phyloP scores from a whole-genome alignment of 2,329 filamentous ascomycete species.

The Coniella lustricola region DNA sequence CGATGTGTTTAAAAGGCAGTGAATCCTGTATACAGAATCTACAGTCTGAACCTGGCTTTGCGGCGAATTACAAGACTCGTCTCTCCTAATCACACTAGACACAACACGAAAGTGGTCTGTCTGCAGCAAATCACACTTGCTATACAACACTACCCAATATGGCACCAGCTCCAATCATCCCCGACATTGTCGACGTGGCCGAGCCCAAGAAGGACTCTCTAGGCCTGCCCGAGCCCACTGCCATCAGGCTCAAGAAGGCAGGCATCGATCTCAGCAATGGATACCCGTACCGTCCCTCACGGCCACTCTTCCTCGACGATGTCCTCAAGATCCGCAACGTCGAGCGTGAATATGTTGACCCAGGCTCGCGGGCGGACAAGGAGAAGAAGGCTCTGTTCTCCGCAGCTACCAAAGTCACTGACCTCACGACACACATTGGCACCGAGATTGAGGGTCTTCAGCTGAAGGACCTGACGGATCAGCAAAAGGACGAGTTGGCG shows the following conservation, averaged over 20 bases:
- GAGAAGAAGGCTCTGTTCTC: conserved; percentile 54
- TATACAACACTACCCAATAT: conserved; percentile 22
- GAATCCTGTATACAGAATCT: too few relatives aligned
- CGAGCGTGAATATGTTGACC: conserved; percentile 49
- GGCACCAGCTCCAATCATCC: conserved; percentile 52
- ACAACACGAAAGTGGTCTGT: too few relatives aligned
- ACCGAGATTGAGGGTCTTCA: conserved; percentile 59
- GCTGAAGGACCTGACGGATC: conserved; percentile 51
- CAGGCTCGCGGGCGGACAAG: conserved; percentile 58
- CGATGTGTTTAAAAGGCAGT: too few relatives aligned
- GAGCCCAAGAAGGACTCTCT: conserved; percentile 58
- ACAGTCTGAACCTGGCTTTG: too few relatives aligned
- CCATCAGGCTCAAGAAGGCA: conserved; percentile 56
- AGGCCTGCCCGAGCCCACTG: conserved; percentile 49
- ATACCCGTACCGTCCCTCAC: conserved; percentile 63
- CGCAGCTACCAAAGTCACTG: conserved; percentile 55
- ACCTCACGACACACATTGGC: conserved; percentile 55
- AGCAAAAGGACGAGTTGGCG: conserved; percentile 56
- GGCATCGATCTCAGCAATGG: conserved; percentile 63
- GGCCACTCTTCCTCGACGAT: conserved; percentile 63
- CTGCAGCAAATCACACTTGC: too few relatives aligned
- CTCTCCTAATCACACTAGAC: too few relatives aligned
- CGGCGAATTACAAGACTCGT: too few relatives aligned
- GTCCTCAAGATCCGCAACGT: conserved; percentile 57
- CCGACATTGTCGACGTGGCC: conserved; percentile 56